These are phyloP conservation scores for Apium graveolens DNA, from an alignment of 129 eudicot species.

Conservation along the genomic window DNA sequence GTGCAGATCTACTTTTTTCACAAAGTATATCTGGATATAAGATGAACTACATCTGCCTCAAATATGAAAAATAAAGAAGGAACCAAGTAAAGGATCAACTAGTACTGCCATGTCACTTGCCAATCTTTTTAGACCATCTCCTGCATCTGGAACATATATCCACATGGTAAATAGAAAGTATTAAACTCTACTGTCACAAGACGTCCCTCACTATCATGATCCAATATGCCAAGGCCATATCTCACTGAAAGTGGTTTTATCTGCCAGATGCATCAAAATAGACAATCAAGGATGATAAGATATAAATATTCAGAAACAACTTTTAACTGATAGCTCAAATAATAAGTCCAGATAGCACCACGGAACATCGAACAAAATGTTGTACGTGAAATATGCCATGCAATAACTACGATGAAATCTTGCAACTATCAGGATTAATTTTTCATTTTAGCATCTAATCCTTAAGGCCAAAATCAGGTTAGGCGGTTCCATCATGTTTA, in stretches of 20 bases:
- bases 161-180: conserved; percentile 55
- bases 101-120: conserved; percentile 27
- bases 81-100: neutral
- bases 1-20: neutral
- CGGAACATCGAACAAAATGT: neutral
- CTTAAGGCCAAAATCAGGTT: neutral
- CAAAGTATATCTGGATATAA: neutral
- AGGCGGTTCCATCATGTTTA: neutral
- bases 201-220: conserved; percentile 97
- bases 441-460: neutral
- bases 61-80: neutral
- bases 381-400: neutral
- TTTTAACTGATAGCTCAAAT: conserved; percentile 1
- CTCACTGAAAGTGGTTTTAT: conserved; percentile 75
- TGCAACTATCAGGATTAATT: neutral
- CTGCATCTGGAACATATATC: conserved; percentile 91
- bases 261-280: conserved; percentile 29
- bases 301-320: neutral
- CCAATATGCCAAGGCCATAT: conserved; percentile 86
- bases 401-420: neutral
- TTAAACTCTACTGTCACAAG: conserved; percentile 91
- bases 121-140: conserved; percentile 89
- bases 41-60: neutral
- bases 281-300: conserved; percentile 13
- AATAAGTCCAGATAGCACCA: neutral